phyloP scores from a whole-genome alignment of 768 basidiomycete species.

The Amanita pseudoporphyria region DNA sequence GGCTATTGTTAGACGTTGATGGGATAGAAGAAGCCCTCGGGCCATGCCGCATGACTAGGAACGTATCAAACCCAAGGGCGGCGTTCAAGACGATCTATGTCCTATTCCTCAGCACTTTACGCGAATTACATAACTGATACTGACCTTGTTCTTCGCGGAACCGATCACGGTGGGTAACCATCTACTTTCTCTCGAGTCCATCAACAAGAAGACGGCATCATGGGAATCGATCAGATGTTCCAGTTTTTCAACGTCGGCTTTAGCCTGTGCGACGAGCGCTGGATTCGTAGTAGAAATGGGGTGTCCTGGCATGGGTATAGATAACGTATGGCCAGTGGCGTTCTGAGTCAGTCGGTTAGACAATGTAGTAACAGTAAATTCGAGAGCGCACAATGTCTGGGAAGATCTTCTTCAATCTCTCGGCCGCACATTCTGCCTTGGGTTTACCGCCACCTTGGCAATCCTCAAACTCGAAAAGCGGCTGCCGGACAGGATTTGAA shows the following conservation, averaged over 20 bases:
- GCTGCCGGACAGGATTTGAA: constrained; percentile 96
- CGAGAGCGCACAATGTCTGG: constrained; percentile 72
- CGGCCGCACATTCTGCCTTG: constrained; percentile 89
- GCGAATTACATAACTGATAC: constrained; percentile 3
- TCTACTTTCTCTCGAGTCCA: constrained; percentile 97
- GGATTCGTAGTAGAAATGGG: constrained; percentile 52
- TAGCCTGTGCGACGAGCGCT: constrained; percentile 41
- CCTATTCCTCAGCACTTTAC: background rate
- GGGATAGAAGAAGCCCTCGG: constrained; percentile 33
- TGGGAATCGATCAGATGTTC: constrained; percentile 76
- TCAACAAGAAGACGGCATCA: constrained; percentile 86
- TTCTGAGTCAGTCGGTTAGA: constrained; percentile 40
- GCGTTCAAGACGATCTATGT: constrained; percentile 84
- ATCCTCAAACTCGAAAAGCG: constrained; percentile 92
- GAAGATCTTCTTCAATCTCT: constrained; percentile 75
- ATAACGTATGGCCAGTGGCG: constrained; percentile 65
- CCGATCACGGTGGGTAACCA: constrained; percentile 93
- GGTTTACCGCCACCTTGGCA: constrained; percentile 88
- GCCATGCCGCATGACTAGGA: constrained; percentile 95
- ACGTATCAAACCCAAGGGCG: constrained; percentile 92
- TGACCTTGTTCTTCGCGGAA: constrained; percentile 75
- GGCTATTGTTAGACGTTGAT: constrained; percentile 20
- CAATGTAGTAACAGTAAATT: background rate
- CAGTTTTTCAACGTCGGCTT: constrained; percentile 60
- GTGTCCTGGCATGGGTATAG: constrained; percentile 97